Conservation (phyloP, 305 asterid species). For the Striga hermonthica region DNA sequence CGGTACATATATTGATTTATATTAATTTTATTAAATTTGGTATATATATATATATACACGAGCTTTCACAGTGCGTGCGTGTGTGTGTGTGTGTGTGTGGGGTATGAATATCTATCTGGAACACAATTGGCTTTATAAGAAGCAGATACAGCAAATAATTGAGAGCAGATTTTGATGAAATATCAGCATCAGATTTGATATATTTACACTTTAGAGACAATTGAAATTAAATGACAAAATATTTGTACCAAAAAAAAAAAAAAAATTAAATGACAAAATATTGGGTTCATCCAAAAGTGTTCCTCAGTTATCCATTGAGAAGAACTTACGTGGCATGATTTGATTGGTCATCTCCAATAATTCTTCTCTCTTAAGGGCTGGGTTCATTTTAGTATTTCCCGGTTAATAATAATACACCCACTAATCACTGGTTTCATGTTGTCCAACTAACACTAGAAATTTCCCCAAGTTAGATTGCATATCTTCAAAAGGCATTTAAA, state of each 20-base stretch:
- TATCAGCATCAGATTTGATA: constrained; percentile 40
- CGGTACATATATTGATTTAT: too few relatives aligned
- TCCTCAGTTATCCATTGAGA: constrained; percentile 33
- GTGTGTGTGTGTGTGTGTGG: constrained; percentile 6
- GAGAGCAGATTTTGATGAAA: constrained; percentile 37
- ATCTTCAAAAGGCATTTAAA: too few relatives aligned
- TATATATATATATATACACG: too few relatives aligned
- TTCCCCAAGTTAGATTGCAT: too few relatives aligned
- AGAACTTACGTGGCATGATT: constrained; percentile 43
- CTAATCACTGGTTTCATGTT: too few relatives aligned
- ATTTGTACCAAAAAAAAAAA: too few relatives aligned
- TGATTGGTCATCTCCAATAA: constrained; percentile 45
- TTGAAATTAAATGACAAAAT: background rate
- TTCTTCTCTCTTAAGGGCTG: constrained; percentile 43
- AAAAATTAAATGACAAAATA: background rate
- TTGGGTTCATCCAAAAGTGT: constrained; percentile 41
- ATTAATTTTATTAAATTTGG: too few relatives aligned
- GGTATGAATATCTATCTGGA: constrained; percentile 32
- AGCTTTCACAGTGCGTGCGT: constrained; percentile 3
- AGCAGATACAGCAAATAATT: constrained; percentile 40
- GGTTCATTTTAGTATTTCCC: constrained; percentile 35
- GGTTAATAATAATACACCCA: background rate
- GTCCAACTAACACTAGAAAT: too few relatives aligned
- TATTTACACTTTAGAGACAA: background rate
- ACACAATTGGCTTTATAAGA: constrained; percentile 39